Percentiles rank a stretch among this genome's conserved stretches.
These are phyloP conservation scores for Hydrangea macrophylla DNA, from an alignment of 148 eudicot genomes.

Conservation along the genomic window DNA sequence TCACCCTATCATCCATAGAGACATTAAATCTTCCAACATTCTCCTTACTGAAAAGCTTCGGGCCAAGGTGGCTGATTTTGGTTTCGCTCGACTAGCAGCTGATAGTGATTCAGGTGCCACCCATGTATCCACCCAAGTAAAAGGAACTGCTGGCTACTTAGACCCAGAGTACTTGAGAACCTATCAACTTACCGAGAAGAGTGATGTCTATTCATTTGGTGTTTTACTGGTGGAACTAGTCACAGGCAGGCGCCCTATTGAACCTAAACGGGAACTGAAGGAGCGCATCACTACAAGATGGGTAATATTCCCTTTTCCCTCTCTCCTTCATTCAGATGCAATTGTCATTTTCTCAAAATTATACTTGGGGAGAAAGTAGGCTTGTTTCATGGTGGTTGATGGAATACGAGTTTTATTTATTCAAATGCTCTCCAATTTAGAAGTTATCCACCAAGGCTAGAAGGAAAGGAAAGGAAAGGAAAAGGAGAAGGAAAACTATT, in stretches of 20 bases:
- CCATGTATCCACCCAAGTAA: constrained; percentile 87
- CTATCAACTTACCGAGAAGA: constrained; percentile 84
- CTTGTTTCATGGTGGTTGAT: too few species aligned
- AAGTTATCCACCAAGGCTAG: too few species aligned
- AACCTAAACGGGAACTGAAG: constrained; percentile 45
- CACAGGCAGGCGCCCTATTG: constrained; percentile 87
- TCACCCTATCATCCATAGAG: constrained; percentile 89
- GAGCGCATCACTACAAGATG: constrained; percentile 78
- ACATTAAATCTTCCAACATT: constrained; percentile 90
- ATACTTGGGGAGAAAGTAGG: too few species aligned
- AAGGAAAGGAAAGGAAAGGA: too few species aligned
- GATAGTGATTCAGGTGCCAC: constrained; percentile 64
- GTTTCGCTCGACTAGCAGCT: constrained; percentile 73
- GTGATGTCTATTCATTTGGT: constrained; percentile 96
- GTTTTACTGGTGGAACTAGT: constrained; percentile 76
- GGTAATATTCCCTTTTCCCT: constrained; percentile 40
- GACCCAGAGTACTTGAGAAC: constrained; percentile 89
- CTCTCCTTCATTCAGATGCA: background rate
- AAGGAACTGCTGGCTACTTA: constrained; percentile 95
- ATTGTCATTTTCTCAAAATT: too few species aligned
- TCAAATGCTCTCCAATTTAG: too few species aligned
- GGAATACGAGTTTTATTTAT: too few species aligned
- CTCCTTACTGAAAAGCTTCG: constrained; percentile 62
- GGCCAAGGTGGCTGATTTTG: constrained; percentile 93
- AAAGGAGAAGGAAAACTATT: too few species aligned